These are phyloP conservation scores for Silene latifolia DNA, from an alignment of 148 eudicot genomes.

Conservation along the genomic window DNA sequence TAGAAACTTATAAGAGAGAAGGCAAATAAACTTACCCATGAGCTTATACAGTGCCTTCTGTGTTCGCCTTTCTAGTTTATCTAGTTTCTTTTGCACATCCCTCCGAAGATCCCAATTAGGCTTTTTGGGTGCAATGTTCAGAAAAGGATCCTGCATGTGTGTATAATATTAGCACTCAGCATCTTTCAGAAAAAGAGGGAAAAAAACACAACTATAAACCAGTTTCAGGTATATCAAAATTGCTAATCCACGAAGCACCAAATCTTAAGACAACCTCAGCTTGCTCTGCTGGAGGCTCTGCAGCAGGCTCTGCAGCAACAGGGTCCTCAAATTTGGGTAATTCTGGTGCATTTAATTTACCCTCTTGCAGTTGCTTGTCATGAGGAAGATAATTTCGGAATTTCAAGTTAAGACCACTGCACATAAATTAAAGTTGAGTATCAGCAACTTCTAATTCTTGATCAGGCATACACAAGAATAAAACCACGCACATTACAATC, in stretches of 20 bases:
- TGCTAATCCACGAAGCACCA: slow-evolving; percentile 9
- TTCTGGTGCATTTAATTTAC: slow-evolving; percentile 79
- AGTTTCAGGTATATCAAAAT: not conserved
- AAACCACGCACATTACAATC: not conserved
- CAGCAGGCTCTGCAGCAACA: slow-evolving; percentile 36
- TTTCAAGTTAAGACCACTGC: slow-evolving; percentile 64
- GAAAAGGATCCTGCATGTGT: slow-evolving; percentile 75
- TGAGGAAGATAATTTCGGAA: slow-evolving; percentile 97
- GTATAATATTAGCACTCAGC: slow-evolving; percentile 11
- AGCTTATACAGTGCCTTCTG: slow-evolving; percentile 81
- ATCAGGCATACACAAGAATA: not conserved
- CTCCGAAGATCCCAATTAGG: slow-evolving; percentile 97
- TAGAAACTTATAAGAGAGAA: not conserved
- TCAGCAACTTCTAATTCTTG: not conserved
- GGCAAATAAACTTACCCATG: slow-evolving; percentile 48
- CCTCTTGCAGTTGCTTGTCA: slow-evolving; percentile 93
- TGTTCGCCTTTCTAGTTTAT: slow-evolving; percentile 84
- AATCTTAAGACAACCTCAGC: slow-evolving; percentile 58
- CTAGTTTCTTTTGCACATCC: slow-evolving; percentile 92
- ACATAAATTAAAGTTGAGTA: slow-evolving; percentile 1
- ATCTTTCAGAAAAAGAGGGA: slow-evolving; percentile 2
- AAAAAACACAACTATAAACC: not conserved
- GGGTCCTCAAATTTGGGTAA: slow-evolving; percentile 96
- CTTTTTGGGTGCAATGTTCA: slow-evolving; percentile 96
- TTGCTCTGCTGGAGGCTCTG: slow-evolving; percentile 51